These are phyloP conservation scores for Candida morakotiae DNA, from an alignment of 805 yeast species.

Conservation along the genomic window DNA sequence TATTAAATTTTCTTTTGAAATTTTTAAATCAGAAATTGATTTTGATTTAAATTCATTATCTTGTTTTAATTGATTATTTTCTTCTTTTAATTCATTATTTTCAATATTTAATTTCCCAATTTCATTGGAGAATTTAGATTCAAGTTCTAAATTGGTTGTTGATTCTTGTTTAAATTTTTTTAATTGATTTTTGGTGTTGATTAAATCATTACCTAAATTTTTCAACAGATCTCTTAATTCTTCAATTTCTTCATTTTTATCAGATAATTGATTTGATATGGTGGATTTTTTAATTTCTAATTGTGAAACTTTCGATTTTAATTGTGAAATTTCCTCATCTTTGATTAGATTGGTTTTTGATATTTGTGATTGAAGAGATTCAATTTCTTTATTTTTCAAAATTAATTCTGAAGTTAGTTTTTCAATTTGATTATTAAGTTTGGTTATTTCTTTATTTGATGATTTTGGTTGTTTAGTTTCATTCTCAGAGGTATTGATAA, in stretches of 20 bases:
- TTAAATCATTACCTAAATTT: constrained; percentile 76
- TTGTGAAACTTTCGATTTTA: constrained; percentile 8
- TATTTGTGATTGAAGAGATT: not conserved
- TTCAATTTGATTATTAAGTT: not conserved
- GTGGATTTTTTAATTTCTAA: constrained; percentile 6
- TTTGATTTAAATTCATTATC: constrained; percentile 30
- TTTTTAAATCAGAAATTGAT: constrained; percentile 32
- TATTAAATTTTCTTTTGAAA: constrained; percentile 37
- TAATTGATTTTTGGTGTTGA: constrained; percentile 58
- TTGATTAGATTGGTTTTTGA: constrained; percentile 1
- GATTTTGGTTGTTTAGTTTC: constrained; percentile 13
- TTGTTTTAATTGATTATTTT: constrained; percentile 35
- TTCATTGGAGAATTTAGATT: not conserved
- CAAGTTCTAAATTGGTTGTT: no score
- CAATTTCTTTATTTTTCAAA: constrained; percentile 18
- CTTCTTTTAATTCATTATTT: constrained; percentile 8
- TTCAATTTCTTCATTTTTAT: constrained; percentile 61
- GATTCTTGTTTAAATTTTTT: constrained; percentile 25
- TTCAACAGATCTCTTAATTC: constrained; percentile 70
- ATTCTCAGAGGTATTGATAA: not conserved
- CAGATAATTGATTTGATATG: constrained; percentile 24
- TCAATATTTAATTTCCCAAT: not conserved
- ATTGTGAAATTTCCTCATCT: not conserved
- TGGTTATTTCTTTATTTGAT: constrained; percentile 1
- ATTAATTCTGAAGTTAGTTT: not conserved